Evolutionary conservation across 2,329 filamentous ascomycete genomes (phyloP), one percentile per base, ranked within the genome.

Genomic region (Colletotrichum tamarilloi): DNA sequence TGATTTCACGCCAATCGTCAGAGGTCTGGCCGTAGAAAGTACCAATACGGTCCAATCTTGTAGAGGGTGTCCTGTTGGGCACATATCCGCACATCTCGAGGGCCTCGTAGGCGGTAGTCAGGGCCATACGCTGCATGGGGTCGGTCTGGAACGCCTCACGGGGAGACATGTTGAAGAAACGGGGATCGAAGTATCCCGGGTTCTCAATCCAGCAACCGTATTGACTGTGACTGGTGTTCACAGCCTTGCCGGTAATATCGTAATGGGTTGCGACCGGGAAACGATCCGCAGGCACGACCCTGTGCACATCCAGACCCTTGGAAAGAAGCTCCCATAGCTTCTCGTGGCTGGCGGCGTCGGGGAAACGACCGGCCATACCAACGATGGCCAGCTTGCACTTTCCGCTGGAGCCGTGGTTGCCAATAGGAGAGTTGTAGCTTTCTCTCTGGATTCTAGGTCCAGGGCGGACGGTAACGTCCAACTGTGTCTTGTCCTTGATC

Each of bases 301-400:
- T 84, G 77, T 92, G 89, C 24, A 92, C 90, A 77, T 93, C 91
- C 0, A 92, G 84, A 16, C 91, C 91, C 78, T 91, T 87, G 78
- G 90, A 87, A 14, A 93, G 85, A 2, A 93, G 82, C 68, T 92
- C 88, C 82, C 82, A 84, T 14, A 86, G 81, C 62, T 82, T 81
- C n/a, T 82, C 81, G 5, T 82, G 82, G 12, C 75, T 81, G 0
- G 81, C 81, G 4, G 80, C 82, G 5, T 85, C 85, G 0, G 86
- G 85, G 26, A 87, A 83, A 0, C 86, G 80, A 35, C 86, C 86
- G 1, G 82, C 82, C 76, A 82, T 84, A 65, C 95, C 95, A 42
- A 97, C 93, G 75, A 97, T 95, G 70, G 95, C 95, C 75, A 97
- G 90, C 82, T 95, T 95, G 80, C 90, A 89, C 77, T 89, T 83